phyloP scores from a whole-genome alignment of 2,329 filamentous ascomycete genomes.

The Pseudogymnoascus sp. region DNA sequence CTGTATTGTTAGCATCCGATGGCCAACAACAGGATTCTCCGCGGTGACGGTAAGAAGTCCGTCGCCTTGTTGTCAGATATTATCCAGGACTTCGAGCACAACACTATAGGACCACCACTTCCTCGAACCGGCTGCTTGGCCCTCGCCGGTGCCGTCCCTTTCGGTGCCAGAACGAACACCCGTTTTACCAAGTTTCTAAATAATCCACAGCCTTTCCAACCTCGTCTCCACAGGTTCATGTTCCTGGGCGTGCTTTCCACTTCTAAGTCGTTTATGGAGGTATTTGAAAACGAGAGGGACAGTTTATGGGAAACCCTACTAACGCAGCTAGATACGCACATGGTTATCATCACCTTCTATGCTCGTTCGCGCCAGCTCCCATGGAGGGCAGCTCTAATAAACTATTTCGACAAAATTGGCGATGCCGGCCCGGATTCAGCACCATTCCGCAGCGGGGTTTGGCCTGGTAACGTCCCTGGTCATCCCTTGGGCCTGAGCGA shows the following conservation, averaged over 20 bases:
- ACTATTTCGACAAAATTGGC: not conserved
- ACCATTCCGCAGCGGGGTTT: not conserved
- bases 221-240: not conserved
- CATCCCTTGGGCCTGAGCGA: not conserved
- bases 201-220: not conserved
- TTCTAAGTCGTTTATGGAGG: not conserved
- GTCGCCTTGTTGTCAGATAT: not conserved
- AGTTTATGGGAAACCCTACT: not conserved
- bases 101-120: not conserved
- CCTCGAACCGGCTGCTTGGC: not conserved
- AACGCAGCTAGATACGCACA: not conserved
- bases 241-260: not conserved
- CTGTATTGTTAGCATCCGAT: not conserved
- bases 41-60: not conserved
- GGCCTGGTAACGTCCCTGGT: not conserved
- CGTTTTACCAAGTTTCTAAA: not conserved
- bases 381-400: not conserved
- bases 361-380: not conserved
- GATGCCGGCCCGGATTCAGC: not conserved
- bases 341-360: not conserved
- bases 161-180: not conserved
- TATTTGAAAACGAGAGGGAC: not conserved
- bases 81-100: not conserved
- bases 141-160: not conserved
- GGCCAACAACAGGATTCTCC: not conserved